phyloP scores from a whole-genome alignment of 495 filamentous ascomycete genomes.

The Elasticomyces elasticus region DNA sequence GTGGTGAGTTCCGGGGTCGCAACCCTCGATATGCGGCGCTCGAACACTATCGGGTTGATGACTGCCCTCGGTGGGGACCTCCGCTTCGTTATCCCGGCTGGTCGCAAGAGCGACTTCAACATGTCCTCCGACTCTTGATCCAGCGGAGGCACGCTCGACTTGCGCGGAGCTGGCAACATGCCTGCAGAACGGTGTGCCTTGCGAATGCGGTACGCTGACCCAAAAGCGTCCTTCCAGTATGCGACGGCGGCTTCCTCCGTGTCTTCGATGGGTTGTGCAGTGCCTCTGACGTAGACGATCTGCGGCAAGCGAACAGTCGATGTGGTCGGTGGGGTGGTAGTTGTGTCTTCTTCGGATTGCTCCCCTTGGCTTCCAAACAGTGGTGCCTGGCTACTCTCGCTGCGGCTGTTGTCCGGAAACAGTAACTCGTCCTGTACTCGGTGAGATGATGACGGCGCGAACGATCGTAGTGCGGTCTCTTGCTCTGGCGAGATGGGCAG shows the following conservation, averaged over 20 bases:
- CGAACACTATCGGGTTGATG: not conserved
- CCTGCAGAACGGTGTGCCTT: not conserved
- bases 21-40: not conserved
- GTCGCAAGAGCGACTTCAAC: not conserved
- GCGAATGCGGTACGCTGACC: not conserved
- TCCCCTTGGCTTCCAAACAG: conserved; percentile 6
- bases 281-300: not conserved
- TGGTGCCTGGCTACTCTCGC: not conserved
- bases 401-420: conserved; percentile 2
- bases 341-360: not conserved
- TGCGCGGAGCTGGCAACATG: not conserved
- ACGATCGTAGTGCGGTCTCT: not conserved
- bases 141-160: not conserved
- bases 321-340: not conserved
- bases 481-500: conserved; percentile 14
- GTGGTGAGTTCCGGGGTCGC: not conserved
- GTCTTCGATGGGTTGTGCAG: not conserved
- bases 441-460: not conserved
- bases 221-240: conserved; percentile 6
- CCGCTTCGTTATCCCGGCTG: conserved; percentile 5
- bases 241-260: not conserved
- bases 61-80: not conserved
- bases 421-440: conserved; percentile 1
- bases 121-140: not conserved
- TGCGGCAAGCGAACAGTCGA: not conserved